phyloP scores from a whole-genome alignment of 495 filamentous ascomycete genomes.

The Penicillium tannophilum region DNA sequence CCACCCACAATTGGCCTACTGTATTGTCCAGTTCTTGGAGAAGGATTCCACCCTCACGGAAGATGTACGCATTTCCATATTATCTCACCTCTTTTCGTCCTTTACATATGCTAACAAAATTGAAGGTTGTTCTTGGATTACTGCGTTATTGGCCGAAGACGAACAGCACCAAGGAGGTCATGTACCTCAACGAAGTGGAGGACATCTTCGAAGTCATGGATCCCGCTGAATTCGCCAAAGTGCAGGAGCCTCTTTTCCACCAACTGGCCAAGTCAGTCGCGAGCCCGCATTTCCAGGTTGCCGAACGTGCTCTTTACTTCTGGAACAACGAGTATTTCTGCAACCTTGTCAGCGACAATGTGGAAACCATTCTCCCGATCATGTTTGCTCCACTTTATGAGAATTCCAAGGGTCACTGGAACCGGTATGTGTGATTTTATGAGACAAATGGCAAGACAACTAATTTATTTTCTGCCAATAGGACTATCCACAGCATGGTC shows the following conservation, averaged over 20 bases:
- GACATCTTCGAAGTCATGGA: constrained; percentile 99
- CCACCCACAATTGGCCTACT: constrained; percentile 97
- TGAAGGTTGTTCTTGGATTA: constrained; percentile 87
- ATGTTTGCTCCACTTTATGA: constrained; percentile 99
- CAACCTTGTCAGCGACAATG: constrained; percentile 98
- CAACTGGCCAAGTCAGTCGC: constrained; percentile 97
- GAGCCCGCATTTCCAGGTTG: constrained; percentile 98
- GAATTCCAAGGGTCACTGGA: constrained; percentile 99
- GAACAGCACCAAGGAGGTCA: constrained; percentile 99
- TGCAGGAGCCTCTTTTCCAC: constrained; percentile 95
- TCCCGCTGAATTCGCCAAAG: constrained; percentile 96
- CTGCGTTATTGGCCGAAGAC: constrained; percentile 98
- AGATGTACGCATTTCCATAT: constrained; percentile 60
- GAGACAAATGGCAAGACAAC: neutral
- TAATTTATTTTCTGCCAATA: constrained; percentile 38
- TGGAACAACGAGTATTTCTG: constrained; percentile 99
- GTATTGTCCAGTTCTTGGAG: constrained; percentile 98
- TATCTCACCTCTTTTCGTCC: neutral
- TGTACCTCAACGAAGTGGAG: constrained; percentile 99
- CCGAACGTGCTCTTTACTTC: constrained; percentile 96
- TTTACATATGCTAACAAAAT: constrained; percentile 5
- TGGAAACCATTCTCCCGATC: constrained; percentile 95
- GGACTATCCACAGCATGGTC: constrained; percentile 99
- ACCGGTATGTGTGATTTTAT: constrained; percentile 63
- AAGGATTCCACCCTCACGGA: constrained; percentile 97